Conservation (phyloP, 139 green algal species). For the Chlorella sp. region DNA sequence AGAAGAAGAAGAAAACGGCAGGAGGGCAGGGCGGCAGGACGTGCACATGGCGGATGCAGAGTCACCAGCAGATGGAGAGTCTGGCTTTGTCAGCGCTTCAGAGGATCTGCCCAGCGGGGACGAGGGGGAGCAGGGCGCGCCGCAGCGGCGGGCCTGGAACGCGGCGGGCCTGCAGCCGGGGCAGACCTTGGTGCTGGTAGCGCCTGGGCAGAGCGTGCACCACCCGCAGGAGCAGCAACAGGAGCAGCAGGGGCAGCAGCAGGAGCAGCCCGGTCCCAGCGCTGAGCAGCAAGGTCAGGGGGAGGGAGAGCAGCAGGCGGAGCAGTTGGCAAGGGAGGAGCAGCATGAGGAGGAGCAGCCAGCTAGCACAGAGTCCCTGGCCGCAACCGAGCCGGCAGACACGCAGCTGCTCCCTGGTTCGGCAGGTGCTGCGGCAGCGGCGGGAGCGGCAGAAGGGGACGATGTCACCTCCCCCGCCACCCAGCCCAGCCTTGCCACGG, state of each 20-base stretch:
- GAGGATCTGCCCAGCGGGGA: background rate
- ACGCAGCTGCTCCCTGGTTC: background rate
- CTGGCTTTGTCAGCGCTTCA: background rate
- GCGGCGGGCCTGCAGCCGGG: constrained; percentile 4
- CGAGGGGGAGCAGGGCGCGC: background rate
- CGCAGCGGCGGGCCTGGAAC: constrained; percentile 29
- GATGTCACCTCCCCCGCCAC: background rate
- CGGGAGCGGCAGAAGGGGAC: background rate
- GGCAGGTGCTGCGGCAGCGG: background rate
- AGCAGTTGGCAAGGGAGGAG: constrained; percentile 21
- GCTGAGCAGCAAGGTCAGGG: background rate
- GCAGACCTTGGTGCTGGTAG: constrained; percentile 21
- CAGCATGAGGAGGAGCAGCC: background rate
- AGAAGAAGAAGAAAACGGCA: too few species aligned
- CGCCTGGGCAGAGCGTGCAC: background rate
- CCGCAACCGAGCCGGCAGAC: background rate
- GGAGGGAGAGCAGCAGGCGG: constrained; percentile 19
- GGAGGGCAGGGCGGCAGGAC: background rate
- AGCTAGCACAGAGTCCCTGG: background rate
- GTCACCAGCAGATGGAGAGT: background rate
- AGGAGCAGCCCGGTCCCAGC: background rate
- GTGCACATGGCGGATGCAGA: background rate
- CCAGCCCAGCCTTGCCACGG: background rate
- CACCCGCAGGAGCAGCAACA: constrained; percentile 15
- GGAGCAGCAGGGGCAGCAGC: constrained; percentile 25